A percentile compares a stretch with the other conserved stretches of the same genome.
These are phyloP conservation scores for Eucalyptus dawsonii DNA, from an alignment of 345 rosid species.

Conservation along the genomic window DNA sequence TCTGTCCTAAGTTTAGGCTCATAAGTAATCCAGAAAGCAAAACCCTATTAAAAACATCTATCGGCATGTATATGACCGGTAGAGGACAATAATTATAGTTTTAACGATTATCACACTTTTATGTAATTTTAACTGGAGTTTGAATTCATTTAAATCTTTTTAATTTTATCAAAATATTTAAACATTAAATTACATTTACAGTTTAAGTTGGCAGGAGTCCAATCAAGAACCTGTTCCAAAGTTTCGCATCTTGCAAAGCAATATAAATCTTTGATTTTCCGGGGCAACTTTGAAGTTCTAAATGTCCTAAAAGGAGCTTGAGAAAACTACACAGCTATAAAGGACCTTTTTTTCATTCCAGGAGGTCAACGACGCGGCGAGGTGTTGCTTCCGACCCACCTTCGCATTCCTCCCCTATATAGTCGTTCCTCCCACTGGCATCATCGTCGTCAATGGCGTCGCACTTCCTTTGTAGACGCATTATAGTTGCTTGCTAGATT, in stretches of 20 bases:
- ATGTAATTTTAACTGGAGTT: neutral
- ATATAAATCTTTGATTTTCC: too few species aligned
- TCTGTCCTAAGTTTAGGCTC: neutral
- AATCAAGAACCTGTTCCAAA: neutral
- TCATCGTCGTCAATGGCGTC: too few species aligned
- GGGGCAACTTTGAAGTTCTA: neutral
- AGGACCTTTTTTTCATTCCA: neutral
- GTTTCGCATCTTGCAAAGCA: neutral
- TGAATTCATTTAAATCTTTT: neutral
- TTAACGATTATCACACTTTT: too few species aligned
- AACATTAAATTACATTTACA: neutral
- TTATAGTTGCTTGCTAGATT: too few species aligned
- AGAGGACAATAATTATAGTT: neutral
- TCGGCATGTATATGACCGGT: neutral
- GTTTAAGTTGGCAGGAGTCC: neutral
- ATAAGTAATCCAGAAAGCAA: neutral
- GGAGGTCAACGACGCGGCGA: too few species aligned
- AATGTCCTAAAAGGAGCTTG: neutral
- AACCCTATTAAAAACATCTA: neutral
- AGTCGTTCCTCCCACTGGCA: too few species aligned
- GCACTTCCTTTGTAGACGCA: too few species aligned
- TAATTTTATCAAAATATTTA: too few species aligned
- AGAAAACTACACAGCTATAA: neutral
- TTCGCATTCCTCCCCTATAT: too few species aligned
- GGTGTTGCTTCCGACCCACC: too few species aligned